Evolutionary conservation across 2,329 filamentous ascomycete genomes (phyloP).

Genomic region (Botrytis fabae): DNA sequence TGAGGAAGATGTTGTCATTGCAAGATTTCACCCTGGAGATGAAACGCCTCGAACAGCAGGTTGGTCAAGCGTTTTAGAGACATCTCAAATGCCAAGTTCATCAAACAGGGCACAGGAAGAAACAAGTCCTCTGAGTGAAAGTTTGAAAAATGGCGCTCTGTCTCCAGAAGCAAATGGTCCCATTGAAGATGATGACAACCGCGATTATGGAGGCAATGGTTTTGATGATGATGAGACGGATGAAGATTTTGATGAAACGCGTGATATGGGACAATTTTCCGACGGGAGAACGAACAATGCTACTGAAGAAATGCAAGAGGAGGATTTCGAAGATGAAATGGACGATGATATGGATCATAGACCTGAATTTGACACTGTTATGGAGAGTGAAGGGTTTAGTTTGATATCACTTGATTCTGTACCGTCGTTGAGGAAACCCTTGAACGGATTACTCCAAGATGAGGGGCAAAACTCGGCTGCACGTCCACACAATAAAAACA

Average conservation of each 20-base stretch:
- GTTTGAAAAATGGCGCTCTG: not conserved
- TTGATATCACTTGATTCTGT: conserved; percentile 57
- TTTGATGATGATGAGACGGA: conserved; percentile 10
- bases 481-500: conserved; percentile 25
- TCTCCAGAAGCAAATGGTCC: not conserved
- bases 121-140: not conserved
- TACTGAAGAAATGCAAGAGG: conserved; percentile 11
- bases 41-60: conserved; percentile 33
- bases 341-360: conserved; percentile 43
- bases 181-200: conserved; percentile 7
- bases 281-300: not conserved
- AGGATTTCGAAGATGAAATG: conserved; percentile 23
- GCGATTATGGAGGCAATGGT: conserved; percentile 1
- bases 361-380: conserved; percentile 53
- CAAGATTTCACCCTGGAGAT: conserved; percentile 34
- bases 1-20: conserved; percentile 34
- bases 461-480: conserved; percentile 24
- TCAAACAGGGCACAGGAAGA: conserved; percentile 4
- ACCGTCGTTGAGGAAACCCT: conserved; percentile 49
- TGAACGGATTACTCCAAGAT: conserved; percentile 40
- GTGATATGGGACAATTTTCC: not conserved
- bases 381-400: conserved; percentile 58
- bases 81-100: conserved; percentile 17
- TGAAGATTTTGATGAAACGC: conserved; percentile 22
- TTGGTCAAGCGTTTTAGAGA: conserved; percentile 36